Percentiles rank a stretch among this genome's conserved stretches.
phyloP scores from a whole-genome alignment of 805 yeast species.

The Lipomyces chichibuensis region DNA sequence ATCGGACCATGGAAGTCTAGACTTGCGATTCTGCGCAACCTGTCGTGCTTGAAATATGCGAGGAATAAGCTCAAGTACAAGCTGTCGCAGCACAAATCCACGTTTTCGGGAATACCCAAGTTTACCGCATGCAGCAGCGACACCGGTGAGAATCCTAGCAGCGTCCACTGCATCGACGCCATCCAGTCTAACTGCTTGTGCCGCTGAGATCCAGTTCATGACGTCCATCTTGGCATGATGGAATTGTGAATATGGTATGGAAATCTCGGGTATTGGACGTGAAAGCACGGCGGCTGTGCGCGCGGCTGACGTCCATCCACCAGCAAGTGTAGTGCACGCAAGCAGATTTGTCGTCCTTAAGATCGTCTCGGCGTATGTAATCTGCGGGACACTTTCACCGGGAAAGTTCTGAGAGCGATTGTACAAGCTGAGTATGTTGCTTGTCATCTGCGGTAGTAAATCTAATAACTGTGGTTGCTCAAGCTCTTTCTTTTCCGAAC shows the following conservation, averaged over 20 bases:
- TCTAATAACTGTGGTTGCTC: conserved; percentile 34
- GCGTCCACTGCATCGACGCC: conserved; percentile 34
- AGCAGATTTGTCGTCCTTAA: conserved; percentile 66
- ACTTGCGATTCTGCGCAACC: conserved; percentile 9
- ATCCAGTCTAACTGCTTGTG: conserved; percentile 29
- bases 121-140: conserved; percentile 65
- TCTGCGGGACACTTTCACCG: conserved; percentile 80
- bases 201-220: conserved; percentile 30
- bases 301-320: conserved; percentile 51
- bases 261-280: conserved; percentile 37
- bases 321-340: conserved; percentile 55
- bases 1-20: not conserved
- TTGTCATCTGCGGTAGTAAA: conserved; percentile 35
- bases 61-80: conserved; percentile 53
- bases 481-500: conserved; percentile 10
- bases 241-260: conserved; percentile 8
- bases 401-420: conserved; percentile 57
- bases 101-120: conserved; percentile 68
- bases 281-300: conserved; percentile 53
- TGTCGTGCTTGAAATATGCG: conserved; percentile 35
- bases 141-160: conserved; percentile 58
- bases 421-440: conserved; percentile 43
- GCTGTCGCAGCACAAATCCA: conserved; percentile 67
- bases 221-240: conserved; percentile 35
- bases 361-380: conserved; percentile 73